Conservation (phyloP, 2,329 filamentous ascomycete species). For the Atkinsonella texensis region DNA sequence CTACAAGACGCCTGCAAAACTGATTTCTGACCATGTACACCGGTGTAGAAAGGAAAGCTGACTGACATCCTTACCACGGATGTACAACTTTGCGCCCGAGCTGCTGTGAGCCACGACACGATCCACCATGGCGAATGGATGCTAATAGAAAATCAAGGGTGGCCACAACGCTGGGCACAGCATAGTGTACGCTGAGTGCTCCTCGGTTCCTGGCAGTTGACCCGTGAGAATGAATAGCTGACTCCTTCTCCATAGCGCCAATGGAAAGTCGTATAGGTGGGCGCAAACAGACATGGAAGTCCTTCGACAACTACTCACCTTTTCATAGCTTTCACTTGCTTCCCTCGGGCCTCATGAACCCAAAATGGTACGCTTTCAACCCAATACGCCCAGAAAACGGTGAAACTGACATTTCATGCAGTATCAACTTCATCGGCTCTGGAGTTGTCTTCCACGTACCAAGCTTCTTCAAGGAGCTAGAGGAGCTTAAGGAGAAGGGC, state of each 20-base stretch:
- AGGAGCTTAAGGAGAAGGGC: constrained; percentile 22
- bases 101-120: constrained; percentile 17
- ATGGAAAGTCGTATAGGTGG: constrained; percentile 26
- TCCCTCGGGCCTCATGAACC: constrained; percentile 61
- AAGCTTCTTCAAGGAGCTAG: constrained; percentile 30
- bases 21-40: constrained; percentile 10
- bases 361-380: constrained; percentile 34
- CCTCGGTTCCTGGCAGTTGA: constrained; percentile 6
- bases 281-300: constrained; percentile 8
- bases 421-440: constrained; percentile 60
- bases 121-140: constrained; percentile 1
- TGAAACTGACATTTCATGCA: constrained; percentile 16
- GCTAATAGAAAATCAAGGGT: constrained; percentile 12
- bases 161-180: constrained; percentile 18
- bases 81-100: constrained; percentile 21
- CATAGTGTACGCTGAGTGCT: constrained; percentile 9
- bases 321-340: constrained; percentile 43
- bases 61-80: constrained; percentile 21
- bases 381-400: constrained; percentile 1
- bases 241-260: constrained; percentile 11
- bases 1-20: constrained; percentile 4
- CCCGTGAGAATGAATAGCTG: neutral
- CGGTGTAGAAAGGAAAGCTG: constrained; percentile 24
- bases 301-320: neutral
- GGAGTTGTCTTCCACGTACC: constrained; percentile 50